Base-by-base conservation (phyloP, 306 rosid species). In the Carpinus fangiana region DNA sequence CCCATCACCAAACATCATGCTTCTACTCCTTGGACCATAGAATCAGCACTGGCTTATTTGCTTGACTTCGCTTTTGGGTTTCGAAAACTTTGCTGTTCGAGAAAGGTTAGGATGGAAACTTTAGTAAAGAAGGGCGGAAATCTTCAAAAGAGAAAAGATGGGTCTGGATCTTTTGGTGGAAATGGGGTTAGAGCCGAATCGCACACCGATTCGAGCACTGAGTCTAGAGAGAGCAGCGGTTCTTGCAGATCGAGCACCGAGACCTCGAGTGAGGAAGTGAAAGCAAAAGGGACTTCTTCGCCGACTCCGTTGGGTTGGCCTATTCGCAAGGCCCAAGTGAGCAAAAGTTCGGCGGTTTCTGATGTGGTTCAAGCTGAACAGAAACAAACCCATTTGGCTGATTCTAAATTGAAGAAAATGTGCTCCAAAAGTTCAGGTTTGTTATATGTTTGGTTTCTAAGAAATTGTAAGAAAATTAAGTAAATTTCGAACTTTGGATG, bases 251-350 rank as follows among this genome's bases (percentile, higher is more conserved):
- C 93, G 23, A 85, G 87, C 73, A 87, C 90, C 11, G 93, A 88
- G 53, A 64, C 67, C 78, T 85, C 96, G 5, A 10, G 75, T 46
- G 92, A 74, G 71, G 94, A 83, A 75, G 72, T 79, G n/a, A 89
- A 89, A 66, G 73, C 81, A 7, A 84, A 88, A 79, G 91, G 85
- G 80, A 76, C 79, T 47, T 87, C 91, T 75, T 83, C 97, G 13
- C 88, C 93, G 74, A 28, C 92, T 31, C 90, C 86, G 74, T 88
- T 95, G 80, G 98, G 98, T 21, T 95, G 98, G 98, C 98, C 98
- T 47, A 95, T 95, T 71, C 92, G 90, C 41, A 88, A 93, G 76
- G 97, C 97, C 68, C 87, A 92, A 6, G 66, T 89, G 12, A 73
- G 91, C 73, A 89, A 85, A 60, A 80, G 84, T 73, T 78, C 74